Conservation (phyloP, 2,329 filamentous ascomycete genomes). For the Colletotrichum endophyticum region DNA sequence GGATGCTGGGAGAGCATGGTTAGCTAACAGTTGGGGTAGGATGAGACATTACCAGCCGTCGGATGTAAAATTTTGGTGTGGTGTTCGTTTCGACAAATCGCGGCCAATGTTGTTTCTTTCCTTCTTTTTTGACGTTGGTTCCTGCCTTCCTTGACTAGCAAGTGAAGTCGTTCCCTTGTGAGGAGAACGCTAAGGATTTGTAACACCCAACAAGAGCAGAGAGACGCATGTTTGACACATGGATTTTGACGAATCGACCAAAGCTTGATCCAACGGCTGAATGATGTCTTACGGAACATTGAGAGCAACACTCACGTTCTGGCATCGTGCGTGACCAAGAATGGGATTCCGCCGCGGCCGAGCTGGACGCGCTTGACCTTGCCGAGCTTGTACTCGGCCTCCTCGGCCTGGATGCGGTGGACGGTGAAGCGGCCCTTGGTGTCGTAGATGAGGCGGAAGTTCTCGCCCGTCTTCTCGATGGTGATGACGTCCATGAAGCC, state of each 20-base stretch:
- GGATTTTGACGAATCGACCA: conserved; percentile 65
- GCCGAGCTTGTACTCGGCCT: conserved; percentile 99
- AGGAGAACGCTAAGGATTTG: background rate
- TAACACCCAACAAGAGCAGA: background rate
- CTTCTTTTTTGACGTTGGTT: conserved; percentile 5
- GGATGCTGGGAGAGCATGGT: conserved; percentile 73
- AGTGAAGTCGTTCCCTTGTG: conserved; percentile 1
- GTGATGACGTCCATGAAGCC: conserved; percentile 99
- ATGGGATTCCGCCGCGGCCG: conserved; percentile 99
- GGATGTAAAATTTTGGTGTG: conserved; percentile 36
- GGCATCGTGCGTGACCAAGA: conserved; percentile 99
- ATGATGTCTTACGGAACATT: conserved; percentile 82
- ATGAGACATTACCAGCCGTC: conserved; percentile 58
- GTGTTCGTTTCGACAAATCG: conserved; percentile 25
- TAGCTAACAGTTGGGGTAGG: conserved; percentile 38
- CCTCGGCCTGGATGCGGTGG: conserved; percentile 98
- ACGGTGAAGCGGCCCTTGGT: conserved; percentile 99
- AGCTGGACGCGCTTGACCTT: conserved; percentile 99
- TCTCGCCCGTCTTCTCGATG: conserved; percentile 99
- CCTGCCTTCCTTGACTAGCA: background rate
- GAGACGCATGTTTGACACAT: conserved; percentile 1
- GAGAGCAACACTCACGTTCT: conserved; percentile 87
- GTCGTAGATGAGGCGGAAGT: conserved; percentile 99
- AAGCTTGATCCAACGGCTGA: conserved; percentile 99
- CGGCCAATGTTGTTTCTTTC: conserved; percentile 9